Conservation (phyloP, 257 asterid species). For the Jasminum sambac region DNA sequence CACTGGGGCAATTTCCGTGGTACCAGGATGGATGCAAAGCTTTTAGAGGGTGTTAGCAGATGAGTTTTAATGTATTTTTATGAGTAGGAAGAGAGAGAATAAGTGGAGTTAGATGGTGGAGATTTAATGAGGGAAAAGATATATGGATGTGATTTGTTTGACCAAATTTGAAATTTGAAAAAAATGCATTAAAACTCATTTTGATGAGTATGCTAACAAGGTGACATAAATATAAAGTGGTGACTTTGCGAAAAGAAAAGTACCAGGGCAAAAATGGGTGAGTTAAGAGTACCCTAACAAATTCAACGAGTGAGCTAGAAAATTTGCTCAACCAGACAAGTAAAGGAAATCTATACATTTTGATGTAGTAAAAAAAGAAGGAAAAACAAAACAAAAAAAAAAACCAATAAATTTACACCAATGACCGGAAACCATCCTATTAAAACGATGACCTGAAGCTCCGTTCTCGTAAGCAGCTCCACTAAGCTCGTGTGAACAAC, state of each 20-base stretch:
- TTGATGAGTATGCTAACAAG: no score
- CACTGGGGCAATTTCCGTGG: background rate
- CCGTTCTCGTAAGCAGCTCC: conserved; percentile 82
- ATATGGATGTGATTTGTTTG: no score
- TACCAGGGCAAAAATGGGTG: no score
- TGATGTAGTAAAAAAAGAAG: background rate
- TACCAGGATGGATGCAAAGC: background rate
- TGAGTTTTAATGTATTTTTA: no score
- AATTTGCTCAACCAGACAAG: conserved; percentile 5
- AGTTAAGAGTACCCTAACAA: background rate
- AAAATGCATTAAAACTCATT: no score
- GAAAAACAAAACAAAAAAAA: background rate
- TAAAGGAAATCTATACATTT: conserved; percentile 9
- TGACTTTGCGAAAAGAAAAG: no score
- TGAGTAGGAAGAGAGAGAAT: no score
- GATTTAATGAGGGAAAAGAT: no score
- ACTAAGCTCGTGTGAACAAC: conserved; percentile 95
- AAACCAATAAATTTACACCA: background rate
- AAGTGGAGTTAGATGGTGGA: no score
- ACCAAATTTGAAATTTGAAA: no score
- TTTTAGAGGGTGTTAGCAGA: no score
- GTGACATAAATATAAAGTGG: background rate
- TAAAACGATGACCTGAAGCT: conserved; percentile 66
- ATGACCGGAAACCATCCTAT: background rate
- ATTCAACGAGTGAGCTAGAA: conserved; percentile 9